These are phyloP conservation scores for Eutrema japonicum DNA, from an alignment of 345 rosid genomes.

Conservation along the genomic window DNA sequence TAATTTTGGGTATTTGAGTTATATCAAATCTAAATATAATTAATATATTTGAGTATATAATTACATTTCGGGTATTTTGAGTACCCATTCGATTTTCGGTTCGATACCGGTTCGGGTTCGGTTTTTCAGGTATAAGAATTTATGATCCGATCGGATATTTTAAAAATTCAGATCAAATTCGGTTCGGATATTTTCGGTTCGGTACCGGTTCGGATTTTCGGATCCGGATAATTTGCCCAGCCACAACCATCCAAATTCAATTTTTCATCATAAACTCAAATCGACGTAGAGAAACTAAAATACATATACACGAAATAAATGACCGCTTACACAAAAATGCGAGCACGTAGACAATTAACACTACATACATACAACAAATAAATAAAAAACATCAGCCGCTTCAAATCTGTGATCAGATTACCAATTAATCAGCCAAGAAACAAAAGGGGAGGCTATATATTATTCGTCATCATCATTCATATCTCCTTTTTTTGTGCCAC, in stretches of 20 bases:
- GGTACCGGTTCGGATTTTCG: too few species aligned
- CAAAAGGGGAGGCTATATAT: background rate
- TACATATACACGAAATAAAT: background rate
- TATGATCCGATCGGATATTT: too few species aligned
- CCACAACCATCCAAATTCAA: background rate
- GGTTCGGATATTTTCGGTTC: too few species aligned
- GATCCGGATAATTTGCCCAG: too few species aligned
- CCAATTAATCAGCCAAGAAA: constrained; percentile 3
- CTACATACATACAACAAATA: constrained; percentile 5
- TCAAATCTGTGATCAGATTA: constrained; percentile 4
- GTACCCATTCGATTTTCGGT: too few species aligned
- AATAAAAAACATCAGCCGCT: background rate
- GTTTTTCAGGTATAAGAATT: too few species aligned
- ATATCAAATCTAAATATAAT: too few species aligned
- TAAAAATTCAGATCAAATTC: too few species aligned
- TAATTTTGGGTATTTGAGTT: too few species aligned
- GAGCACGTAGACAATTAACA: background rate
- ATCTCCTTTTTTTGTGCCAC: background rate
- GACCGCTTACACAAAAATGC: constrained; percentile 17
- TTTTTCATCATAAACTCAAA: background rate
- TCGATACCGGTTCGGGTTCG: too few species aligned
- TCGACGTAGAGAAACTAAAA: background rate
- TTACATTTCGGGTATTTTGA: too few species aligned
- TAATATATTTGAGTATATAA: too few species aligned
- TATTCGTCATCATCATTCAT: constrained; percentile 13